Percentiles rank a stretch among this genome's conserved stretches.
phyloP scores from a whole-genome alignment of 2,329 filamentous ascomycete genomes.

The Pseudocercospora crystallina region DNA sequence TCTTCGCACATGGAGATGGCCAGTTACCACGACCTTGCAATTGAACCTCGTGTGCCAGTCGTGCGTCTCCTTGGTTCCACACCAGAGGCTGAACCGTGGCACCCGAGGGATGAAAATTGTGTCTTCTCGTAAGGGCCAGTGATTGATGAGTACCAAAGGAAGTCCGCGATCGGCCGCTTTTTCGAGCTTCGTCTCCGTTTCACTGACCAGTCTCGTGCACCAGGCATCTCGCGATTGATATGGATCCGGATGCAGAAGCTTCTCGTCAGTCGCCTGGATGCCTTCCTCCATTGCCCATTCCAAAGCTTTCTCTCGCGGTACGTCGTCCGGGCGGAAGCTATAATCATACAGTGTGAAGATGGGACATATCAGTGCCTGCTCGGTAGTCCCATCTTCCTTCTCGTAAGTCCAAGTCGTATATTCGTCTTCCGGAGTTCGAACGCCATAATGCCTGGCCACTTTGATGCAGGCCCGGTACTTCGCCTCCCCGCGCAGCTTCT shows the following conservation, averaged over 20 bases:
- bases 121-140: slow-evolving; percentile 50
- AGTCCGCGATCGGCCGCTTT: slow-evolving; percentile 31
- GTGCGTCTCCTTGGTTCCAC: slow-evolving; percentile 48
- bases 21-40: slow-evolving; percentile 48
- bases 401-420: slow-evolving; percentile 49
- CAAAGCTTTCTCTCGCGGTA: slow-evolving; percentile 50
- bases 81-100: slow-evolving; percentile 49
- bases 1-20: slow-evolving; percentile 47
- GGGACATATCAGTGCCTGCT: slow-evolving; percentile 52
- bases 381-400: slow-evolving; percentile 46
- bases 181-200: slow-evolving; percentile 43
- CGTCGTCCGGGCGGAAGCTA: slow-evolving; percentile 53
- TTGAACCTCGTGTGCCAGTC: slow-evolving; percentile 49
- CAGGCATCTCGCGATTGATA: slow-evolving; percentile 46
- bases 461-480: slow-evolving; percentile 58
- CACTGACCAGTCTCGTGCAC: slow-evolving; percentile 44
- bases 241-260: slow-evolving; percentile 47
- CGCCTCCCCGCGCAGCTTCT: slow-evolving; percentile 47
- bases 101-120: slow-evolving; percentile 44
- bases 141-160: slow-evolving; percentile 45
- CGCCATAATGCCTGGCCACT: slow-evolving; percentile 53
- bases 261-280: slow-evolving; percentile 49
- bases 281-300: slow-evolving; percentile 48
- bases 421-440: slow-evolving; percentile 58
- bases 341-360: slow-evolving; percentile 63